These are phyloP conservation scores for Ganoderma boninense DNA, from an alignment of 1,284 basidiomycete species.

Conservation along the genomic window DNA sequence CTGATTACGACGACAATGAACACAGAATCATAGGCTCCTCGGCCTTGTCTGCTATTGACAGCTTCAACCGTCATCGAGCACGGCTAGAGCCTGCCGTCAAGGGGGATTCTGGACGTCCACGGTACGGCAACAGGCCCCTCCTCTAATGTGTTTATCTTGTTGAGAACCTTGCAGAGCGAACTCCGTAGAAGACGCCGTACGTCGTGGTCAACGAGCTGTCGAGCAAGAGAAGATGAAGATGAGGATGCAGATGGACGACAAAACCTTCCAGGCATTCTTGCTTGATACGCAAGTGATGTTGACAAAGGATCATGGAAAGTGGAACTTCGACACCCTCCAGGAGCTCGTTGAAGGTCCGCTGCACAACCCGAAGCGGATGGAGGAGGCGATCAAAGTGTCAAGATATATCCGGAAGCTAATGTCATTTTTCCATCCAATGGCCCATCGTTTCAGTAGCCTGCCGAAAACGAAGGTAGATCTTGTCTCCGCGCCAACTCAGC, in stretches of 20 bases:
- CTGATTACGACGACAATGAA: constrained; percentile 76
- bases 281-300: constrained; percentile 90
- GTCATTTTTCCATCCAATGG: constrained; percentile 94
- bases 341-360: constrained; percentile 95
- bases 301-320: constrained; percentile 90
- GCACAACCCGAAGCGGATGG: constrained; percentile 91
- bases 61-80: constrained; percentile 86
- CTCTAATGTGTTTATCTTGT: background rate
- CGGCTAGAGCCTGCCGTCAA: constrained; percentile 67
- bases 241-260: constrained; percentile 94
- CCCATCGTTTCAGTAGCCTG: constrained; percentile 86
- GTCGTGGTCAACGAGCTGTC: constrained; percentile 89
- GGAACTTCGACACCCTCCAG: constrained; percentile 91
- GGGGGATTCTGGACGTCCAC: constrained; percentile 58
- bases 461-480: constrained; percentile 70
- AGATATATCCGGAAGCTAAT: constrained; percentile 90
- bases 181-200: constrained; percentile 86
- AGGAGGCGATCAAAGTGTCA: constrained; percentile 93
- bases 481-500: background rate
- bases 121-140: constrained; percentile 47
- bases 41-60: constrained; percentile 90
- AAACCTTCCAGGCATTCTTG: constrained; percentile 83
- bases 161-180: constrained; percentile 68
- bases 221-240: constrained; percentile 90
- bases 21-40: constrained; percentile 86